phyloP scores from a whole-genome alignment of 306 rosid genomes.

The Inga leiocalycina region DNA sequence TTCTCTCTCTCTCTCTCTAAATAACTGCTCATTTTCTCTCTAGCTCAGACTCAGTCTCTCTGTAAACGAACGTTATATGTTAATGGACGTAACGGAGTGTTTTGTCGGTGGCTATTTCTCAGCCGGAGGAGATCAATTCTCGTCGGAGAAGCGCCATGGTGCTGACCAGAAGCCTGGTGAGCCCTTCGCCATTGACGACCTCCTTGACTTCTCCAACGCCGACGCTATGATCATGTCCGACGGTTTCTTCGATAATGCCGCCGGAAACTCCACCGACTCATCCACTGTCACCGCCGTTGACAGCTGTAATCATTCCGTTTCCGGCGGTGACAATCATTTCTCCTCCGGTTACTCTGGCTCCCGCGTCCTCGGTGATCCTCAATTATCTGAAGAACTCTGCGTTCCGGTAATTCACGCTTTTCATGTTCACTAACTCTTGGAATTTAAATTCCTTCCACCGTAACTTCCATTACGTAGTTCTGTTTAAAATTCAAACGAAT shows the following conservation, averaged over 20 bases:
- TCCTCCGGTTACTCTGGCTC: conserved; percentile 47
- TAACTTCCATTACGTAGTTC: neutral
- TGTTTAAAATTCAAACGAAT: neutral
- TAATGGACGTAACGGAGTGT: conserved; percentile 72
- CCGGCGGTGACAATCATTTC: conserved; percentile 59
- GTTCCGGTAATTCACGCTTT: conserved; percentile 65
- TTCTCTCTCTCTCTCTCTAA: conserved; percentile 29
- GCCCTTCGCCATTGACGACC: conserved; percentile 79
- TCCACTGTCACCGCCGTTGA: conserved; percentile 71
- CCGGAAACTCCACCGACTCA: conserved; percentile 60
- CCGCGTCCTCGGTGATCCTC: conserved; percentile 60
- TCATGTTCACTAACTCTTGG: neutral
- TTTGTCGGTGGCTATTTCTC: conserved; percentile 63
- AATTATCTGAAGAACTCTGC: conserved; percentile 74
- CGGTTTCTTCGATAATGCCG: conserved; percentile 66
- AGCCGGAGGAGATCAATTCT: conserved; percentile 47
- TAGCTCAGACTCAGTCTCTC: neutral
- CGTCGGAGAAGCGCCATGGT: conserved; percentile 50
- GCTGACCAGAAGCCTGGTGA: conserved; percentile 59
- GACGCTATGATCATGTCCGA: conserved; percentile 62
- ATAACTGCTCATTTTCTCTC: neutral
- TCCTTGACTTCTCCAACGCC: conserved; percentile 82
- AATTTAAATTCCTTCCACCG: neutral
- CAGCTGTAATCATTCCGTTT: conserved; percentile 77
- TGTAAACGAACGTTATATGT: neutral